Evolutionary conservation across 768 basidiomycete genomes (phyloP), one percentile per base, ranked within the genome.

Genomic region (Lactifluus subvellereus): DNA sequence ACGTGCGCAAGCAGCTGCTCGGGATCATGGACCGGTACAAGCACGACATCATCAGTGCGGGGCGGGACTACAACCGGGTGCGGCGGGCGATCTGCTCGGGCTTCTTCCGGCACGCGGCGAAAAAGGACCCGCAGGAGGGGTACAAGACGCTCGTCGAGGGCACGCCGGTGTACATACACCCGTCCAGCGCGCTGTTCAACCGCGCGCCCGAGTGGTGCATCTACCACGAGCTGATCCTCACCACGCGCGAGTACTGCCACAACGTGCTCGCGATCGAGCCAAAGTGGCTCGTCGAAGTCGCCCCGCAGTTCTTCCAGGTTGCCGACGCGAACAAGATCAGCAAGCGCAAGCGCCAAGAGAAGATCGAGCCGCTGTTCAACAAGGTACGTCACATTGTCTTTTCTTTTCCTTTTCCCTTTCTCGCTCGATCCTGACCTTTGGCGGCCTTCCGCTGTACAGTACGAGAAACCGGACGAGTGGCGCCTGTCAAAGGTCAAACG

Each of bases 1-100:
- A 99, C 80, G 94, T 99, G 10, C 80, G 97, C 62, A 99, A 99
- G 72, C 97, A 99, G 76, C 76, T 99, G 58, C 79, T 98, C 47
- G 97, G 97, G 64, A 98, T 99, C 73, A 98, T 99, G 97, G 97
- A 99, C 73, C 82, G 97, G 61, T 98, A 98, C 75, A 98, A 98
- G 73, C 97, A 98, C 73, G 97, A 98, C 69, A 91, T 99, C 63
- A 71, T 95, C 45, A 94, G 92, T 3, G 91, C 93, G 3, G 97
- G 97, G 37, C 82, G 82, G 69, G 95, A 99, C 72, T 98, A 85
- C 76, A 98, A 96, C 72, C 82, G 82, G 18, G 91, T 98, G 9
- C 89, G 97, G 42, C 89, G 89, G 71, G 94, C 97, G 9, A 98
- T 99, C 65, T 96, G 94, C 72, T 94, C 93, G 27, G 96, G 97